phyloP scores from a whole-genome alignment of 306 rosid species.

The Quillaja saponaria region DNA sequence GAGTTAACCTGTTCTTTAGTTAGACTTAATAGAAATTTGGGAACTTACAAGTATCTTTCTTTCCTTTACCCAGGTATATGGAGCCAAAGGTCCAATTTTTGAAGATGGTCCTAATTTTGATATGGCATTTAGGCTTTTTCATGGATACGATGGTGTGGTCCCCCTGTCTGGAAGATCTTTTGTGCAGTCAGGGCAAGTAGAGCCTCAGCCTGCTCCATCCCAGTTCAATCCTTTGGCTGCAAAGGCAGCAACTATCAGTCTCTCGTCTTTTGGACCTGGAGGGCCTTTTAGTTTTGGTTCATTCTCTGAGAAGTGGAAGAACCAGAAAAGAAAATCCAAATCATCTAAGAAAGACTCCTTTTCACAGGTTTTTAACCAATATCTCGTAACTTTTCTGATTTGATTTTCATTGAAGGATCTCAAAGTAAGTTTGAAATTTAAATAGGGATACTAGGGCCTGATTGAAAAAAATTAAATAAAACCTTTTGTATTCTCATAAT shows the following conservation, averaged over 20 bases:
- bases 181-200: slow-evolving; percentile 50
- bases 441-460: slow-evolving; percentile 11
- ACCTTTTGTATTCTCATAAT: neutral
- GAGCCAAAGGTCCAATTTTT: slow-evolving; percentile 92
- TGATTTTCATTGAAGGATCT: slow-evolving; percentile 6
- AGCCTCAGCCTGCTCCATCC: slow-evolving; percentile 46
- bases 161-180: slow-evolving; percentile 75
- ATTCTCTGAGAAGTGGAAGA: slow-evolving; percentile 77
- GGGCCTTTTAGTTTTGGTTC: slow-evolving; percentile 86
- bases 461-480: neutral
- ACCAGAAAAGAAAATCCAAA: slow-evolving; percentile 66
- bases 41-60: slow-evolving; percentile 22
- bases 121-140: slow-evolving; percentile 90
- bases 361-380: slow-evolving; percentile 53
- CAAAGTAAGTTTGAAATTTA: neutral
- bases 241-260: slow-evolving; percentile 94
- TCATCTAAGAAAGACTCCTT: slow-evolving; percentile 73
- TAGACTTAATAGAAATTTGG: slow-evolving; percentile 7
- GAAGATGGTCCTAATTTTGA: slow-evolving; percentile 99
- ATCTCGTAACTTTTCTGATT: neutral
- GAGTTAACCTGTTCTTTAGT: slow-evolving; percentile 12
- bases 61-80: slow-evolving; percentile 57
- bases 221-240: slow-evolving; percentile 95
- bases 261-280: slow-evolving; percentile 91
- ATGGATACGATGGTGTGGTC: slow-evolving; percentile 92